Base-by-base conservation (phyloP, 2,329 filamentous ascomycete species). In the Apiospora pterosperma region DNA sequence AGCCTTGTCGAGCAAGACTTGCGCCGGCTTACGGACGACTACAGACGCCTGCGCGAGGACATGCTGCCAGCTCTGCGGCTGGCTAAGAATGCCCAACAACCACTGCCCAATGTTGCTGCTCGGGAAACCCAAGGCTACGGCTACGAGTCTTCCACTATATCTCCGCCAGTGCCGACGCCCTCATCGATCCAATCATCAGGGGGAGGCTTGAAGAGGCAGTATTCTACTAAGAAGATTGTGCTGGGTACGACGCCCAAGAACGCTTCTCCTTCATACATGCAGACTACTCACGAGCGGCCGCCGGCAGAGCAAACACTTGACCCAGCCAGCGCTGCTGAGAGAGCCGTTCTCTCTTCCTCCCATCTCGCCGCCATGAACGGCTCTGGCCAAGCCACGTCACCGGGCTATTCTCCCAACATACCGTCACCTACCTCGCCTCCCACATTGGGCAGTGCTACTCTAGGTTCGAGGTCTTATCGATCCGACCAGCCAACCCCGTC, bases 41-140 rank as follows among this genome's bases (percentile, higher is more conserved):
- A 97, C 76, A 87, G 91, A 70, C 90, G 92, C 69, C 80, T 99
- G 68, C 87, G 96, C 64, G 95, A 98, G 77, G 96, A 99, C 74
- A 88, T 97, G 74, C 84, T 98, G 36, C 95, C 96, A 4, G 90
- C 97, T 23, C 88, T 97, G 73, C 92, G 94, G 67, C 88, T 97
- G 73, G 91, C 90, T 72, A 98, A 98, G 80, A 94, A 98, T 75
- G 91, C 91, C 71, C 92, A 93, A 69, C 92, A 97, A 74, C 95
- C 95, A 39, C 82, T 98, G 25, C 94, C 94, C 34, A 82, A 82
- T 67, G 68, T 81, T 36, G 66, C 69, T 65, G 79, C 70, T 68
- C 77, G 74, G 62, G 73, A 74, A 62, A 81, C 71, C 66, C 80
- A 80, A 65, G 73, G 71, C 52, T 86, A 86, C 72, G 74, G 75